These are phyloP conservation scores for Melanogaster broomeanus DNA, from an alignment of 768 basidiomycete genomes.

Conservation along the genomic window DNA sequence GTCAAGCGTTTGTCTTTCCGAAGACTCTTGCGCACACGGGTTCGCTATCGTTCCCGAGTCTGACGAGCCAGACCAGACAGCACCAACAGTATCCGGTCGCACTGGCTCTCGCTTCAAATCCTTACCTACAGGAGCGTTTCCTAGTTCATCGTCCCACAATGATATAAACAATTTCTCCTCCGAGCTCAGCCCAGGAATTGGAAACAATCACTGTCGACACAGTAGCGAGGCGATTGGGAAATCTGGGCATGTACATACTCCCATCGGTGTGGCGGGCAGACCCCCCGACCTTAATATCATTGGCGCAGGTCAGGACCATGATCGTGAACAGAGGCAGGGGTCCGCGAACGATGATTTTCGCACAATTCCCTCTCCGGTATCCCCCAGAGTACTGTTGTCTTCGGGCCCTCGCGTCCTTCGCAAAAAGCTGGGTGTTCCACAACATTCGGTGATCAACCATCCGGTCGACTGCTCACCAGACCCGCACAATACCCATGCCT, in stretches of 20 bases:
- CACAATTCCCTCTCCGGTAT: conserved; percentile 16
- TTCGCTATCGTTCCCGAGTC: conserved; percentile 28
- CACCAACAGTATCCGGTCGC: neutral
- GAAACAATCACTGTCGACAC: neutral
- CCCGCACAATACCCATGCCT: conserved; percentile 26
- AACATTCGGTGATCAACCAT: conserved; percentile 30
- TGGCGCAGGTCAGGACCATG: conserved; percentile 8
- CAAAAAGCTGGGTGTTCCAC: conserved; percentile 31
- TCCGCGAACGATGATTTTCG: conserved; percentile 26
- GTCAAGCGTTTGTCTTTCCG: conserved; percentile 24
- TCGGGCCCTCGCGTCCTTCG: conserved; percentile 27
- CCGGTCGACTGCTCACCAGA: conserved; percentile 13
- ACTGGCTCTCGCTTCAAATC: neutral
- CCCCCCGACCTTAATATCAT: neutral
- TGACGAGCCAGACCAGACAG: conserved; percentile 8
- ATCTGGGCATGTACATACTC: neutral
- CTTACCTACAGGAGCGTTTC: neutral
- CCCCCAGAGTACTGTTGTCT: conserved; percentile 13
- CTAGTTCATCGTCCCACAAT: neutral
- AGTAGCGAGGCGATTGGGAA: neutral
- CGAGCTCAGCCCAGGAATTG: neutral
- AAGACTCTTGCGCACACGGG: conserved; percentile 11
- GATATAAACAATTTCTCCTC: neutral
- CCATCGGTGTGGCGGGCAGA: neutral
- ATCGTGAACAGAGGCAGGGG: conserved; percentile 22